Evolutionary conservation across 2,329 filamentous ascomycete species (phyloP), one percentile per base, ranked within the genome.

Genomic region (Penicillium sp.): DNA sequence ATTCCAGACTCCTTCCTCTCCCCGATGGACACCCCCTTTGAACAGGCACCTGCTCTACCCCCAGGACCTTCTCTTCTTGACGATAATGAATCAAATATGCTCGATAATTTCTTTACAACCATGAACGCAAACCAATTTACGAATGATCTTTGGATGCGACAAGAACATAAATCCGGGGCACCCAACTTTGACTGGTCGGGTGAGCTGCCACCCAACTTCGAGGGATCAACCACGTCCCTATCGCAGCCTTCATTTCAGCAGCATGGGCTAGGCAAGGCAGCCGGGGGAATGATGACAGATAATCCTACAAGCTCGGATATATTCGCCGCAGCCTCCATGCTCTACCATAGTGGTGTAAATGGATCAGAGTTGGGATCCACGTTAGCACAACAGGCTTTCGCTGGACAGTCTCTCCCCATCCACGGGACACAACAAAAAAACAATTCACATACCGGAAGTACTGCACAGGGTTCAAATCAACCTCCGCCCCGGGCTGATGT

Each of bases 1-100:
- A 31, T 12, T 40, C 22, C 35, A 69, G 67, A 69, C 61, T 61
- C 62, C 12, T 64, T 69, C 38, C 61, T 67, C 44, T 57, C 62
- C 2, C 54, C 63, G 32, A 61, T 63, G 54, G 70, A 69, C 58
- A 66, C 58, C 40, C 61, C 62, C 19, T 67, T 64, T 53, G 70
- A 71, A 68, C 57, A 78, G 56, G 76, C 82, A 46, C 82, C 83
- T 38, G 79, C 81, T 44, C 80, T 80, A 42, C 79, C 82, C 9
- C 78, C 77, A 3, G 83, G 83, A n/a, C 77, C 77, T 33, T 79
- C 83, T 17, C 73, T 87, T 35, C 75, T 87, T 53, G 78, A 81
- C 57, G 80, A 83, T 58, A 78, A 61, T 43, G 70, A 72, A 60
- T 77, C 72, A 45, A 80, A 76, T 57, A 70, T 78, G 51, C 71